Evolutionary conservation across 768 basidiomycete species (phyloP).

Genomic region (Tulasnella sp.): DNA sequence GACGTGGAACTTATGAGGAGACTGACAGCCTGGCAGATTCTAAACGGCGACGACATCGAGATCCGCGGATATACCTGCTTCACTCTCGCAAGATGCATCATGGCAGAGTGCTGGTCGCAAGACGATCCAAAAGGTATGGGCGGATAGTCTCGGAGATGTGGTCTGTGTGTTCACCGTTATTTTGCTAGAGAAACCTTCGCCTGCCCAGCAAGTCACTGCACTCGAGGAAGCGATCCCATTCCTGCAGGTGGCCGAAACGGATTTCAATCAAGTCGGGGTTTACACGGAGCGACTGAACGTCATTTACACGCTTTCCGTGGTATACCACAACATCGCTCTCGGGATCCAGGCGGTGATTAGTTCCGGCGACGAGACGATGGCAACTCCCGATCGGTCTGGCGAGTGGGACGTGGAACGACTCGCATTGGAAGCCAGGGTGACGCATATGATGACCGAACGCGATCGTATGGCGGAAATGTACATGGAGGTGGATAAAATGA

Average conservation of each 20-base stretch:
- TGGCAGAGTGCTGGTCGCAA: slow-evolving; percentile 30
- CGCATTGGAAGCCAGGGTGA: background rate
- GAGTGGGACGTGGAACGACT: background rate
- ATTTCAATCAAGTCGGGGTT: slow-evolving; percentile 50
- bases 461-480: slow-evolving; percentile 16
- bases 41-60: slow-evolving; percentile 61
- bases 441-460: slow-evolving; percentile 5
- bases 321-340: slow-evolving; percentile 58
- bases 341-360: slow-evolving; percentile 45
- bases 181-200: slow-evolving; percentile 1
- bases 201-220: slow-evolving; percentile 20
- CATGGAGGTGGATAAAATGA: slow-evolving; percentile 9
- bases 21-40: slow-evolving; percentile 35
- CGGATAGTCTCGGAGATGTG: background rate
- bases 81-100: slow-evolving; percentile 61
- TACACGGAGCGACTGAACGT: slow-evolving; percentile 50
- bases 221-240: slow-evolving; percentile 49
- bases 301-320: slow-evolving; percentile 56
- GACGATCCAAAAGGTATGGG: slow-evolving; percentile 33
- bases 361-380: slow-evolving; percentile 34
- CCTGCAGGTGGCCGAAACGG: slow-evolving; percentile 51
- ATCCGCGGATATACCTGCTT: slow-evolving; percentile 65
- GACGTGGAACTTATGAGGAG: background rate
- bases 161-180: background rate
- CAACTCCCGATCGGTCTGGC: background rate